Conservation (phyloP, 2,329 filamentous ascomycete species). For the Gnomoniopsis sp. region DNA sequence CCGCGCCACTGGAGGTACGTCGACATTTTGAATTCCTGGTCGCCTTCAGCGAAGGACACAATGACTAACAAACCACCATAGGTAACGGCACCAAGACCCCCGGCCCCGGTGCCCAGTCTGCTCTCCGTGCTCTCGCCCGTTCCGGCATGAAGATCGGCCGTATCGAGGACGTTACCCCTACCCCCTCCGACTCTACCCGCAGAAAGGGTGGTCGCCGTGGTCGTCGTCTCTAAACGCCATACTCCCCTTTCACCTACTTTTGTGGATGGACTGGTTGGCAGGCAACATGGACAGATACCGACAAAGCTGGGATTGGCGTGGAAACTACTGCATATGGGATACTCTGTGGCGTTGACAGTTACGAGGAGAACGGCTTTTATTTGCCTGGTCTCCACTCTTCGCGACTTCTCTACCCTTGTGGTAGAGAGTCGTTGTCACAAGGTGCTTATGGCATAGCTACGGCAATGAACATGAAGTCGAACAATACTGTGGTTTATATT, state of each 20-base stretch:
- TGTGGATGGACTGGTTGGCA: slow-evolving; percentile 13
- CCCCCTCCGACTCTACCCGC: slow-evolving; percentile 97
- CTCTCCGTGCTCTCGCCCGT: slow-evolving; percentile 96
- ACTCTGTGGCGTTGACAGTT: slow-evolving; percentile 64
- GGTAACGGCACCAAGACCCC: slow-evolving; percentile 99
- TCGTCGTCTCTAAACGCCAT: slow-evolving; percentile 89
- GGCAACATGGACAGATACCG: slow-evolving; percentile 2
- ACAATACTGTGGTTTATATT: background rate
- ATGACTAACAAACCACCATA: slow-evolving; percentile 28
- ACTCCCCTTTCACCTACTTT: slow-evolving; percentile 4
- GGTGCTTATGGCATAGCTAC: slow-evolving; percentile 37
- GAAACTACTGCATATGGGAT: slow-evolving; percentile 45
- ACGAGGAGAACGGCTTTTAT: slow-evolving; percentile 67
- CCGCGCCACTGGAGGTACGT: slow-evolving; percentile 92
- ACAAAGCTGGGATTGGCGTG: slow-evolving; percentile 20
- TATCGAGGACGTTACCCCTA: slow-evolving; percentile 99
- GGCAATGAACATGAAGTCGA: slow-evolving; percentile 24
- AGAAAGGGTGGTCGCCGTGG: slow-evolving; percentile 99
- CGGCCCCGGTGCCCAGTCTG: slow-evolving; percentile 97
- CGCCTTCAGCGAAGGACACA: background rate
- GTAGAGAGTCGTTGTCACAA: slow-evolving; percentile 41
- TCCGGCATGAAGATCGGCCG: slow-evolving; percentile 99
- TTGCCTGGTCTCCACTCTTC: slow-evolving; percentile 59
- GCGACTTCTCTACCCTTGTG: slow-evolving; percentile 31
- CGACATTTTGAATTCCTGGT: background rate